Evolutionary conservation across 2,329 filamentous ascomycete species (phyloP), one percentile per base, ranked within the genome.

Genomic region (Penicillium glabrum): DNA sequence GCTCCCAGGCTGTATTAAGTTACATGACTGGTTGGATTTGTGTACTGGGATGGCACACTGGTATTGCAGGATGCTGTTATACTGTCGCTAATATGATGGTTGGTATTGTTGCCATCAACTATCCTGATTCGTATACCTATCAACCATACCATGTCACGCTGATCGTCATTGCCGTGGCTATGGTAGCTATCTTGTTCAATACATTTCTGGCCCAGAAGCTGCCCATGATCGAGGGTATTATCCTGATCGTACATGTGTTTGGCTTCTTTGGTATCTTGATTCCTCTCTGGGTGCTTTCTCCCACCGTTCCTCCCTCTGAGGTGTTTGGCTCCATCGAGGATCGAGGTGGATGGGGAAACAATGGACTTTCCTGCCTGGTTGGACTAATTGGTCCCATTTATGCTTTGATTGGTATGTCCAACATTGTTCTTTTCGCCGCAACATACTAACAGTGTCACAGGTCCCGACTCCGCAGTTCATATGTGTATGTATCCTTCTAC

Each of bases 191-290:
- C 11, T 21, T 68, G 33, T 68, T 72, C 57, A 73, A 73, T 54
- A 71, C 65, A 49, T 43, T 64, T 27, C 39, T 67, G 43, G 57
- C 63, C 51, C 53, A 68, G 57, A 46, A 66, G 53, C 35, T 73
- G 56, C 62, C 76, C 53, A 23, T 66, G 14, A 62, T 71, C 26
- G 70, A 75, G 51, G 66, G 59, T 2, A 47, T 68, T 7, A 61
- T 74, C 10, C 60, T 75, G 11, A 60, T 70, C 33, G 50, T 74
- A 9, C 72, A 75, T 54, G 50, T 73, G 16, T 57, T 65, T 21
- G 70, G 67, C 1, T 70, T 74, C 49, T 62, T 75, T 51, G 68
- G 64, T 3, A 65, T 74, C 48, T 49, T 74, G 26, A 68, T 73
- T 23, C 63, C 70, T 8, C 64, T 70, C 41, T 72, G 64, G 68